Base-by-base conservation (phyloP, 768 basidiomycete genomes). In the Gymnopilus dilepis region DNA sequence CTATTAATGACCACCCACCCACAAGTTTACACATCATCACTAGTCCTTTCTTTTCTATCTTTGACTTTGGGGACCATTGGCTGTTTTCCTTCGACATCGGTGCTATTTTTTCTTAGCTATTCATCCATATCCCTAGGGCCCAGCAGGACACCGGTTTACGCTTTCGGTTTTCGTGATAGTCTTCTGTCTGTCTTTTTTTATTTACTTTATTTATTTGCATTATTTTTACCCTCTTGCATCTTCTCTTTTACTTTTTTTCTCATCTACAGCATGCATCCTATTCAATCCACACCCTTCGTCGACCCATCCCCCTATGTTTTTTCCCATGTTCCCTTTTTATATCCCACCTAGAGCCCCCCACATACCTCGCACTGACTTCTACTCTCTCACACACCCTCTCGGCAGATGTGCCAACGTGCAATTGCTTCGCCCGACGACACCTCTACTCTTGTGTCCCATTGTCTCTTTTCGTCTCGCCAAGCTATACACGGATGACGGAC, bases 151-250 rank as follows among this genome's bases (percentile, higher is more conserved):
- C 15, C 52, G 12, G 52, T 28, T 42, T 40, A 43, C 21, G 9
- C 19, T 56, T 42, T 22, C 40, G 26, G 9, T 30, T 56, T 42
- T 22, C 40, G 26, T 56, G 28, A 13, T 41, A 41, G 41, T 55
- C 55, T 31, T 56, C 30, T 42, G 41, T 56, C 55, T 31, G 30
- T 41, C 37, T 33, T 15, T 13, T n/a, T 26, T 30, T 38, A 40
- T 56, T 56, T 45, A 45, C 34, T 21, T 19, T 56, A 56, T 56
- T 56, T 56, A 56, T 56, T 43, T 33, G 17, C 42, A 56, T 56
- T 34, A 31, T 45, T 41, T 42, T 56, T 45, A 31, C 40, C n/a
- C 52, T 31, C 26, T 22, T 43, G 22, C 54, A 31, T 24, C 41
- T 56, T 40, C n/a, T 19, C 26, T 40, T 31, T 41, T 17, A 21